Conservation (phyloP, 768 basidiomycete species). For the Heimioporus sp. region DNA sequence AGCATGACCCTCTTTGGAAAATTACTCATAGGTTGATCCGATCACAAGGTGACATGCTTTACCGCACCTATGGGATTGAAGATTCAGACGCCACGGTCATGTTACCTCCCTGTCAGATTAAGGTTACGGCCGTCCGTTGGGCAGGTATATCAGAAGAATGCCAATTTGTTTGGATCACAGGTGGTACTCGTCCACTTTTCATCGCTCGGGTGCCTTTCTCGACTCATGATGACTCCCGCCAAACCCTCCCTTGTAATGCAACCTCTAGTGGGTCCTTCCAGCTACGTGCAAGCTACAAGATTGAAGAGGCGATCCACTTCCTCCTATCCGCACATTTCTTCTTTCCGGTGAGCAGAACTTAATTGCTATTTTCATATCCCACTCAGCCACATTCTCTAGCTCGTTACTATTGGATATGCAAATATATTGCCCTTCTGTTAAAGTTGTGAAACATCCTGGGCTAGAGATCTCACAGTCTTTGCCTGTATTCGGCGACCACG, state of each 20-base stretch:
- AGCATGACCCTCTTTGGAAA: not conserved
- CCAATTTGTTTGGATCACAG: not conserved
- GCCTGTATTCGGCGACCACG: constrained; percentile 61
- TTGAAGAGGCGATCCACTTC: constrained; percentile 12
- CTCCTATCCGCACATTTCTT: constrained; percentile 45
- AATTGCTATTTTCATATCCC: not conserved
- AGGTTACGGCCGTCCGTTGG: constrained; percentile 15
- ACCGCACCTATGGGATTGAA: constrained; percentile 1
- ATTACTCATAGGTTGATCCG: not conserved
- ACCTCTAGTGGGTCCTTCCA: constrained; percentile 25
- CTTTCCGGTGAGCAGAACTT: constrained; percentile 42
- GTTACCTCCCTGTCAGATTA: constrained; percentile 17
- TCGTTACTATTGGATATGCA: constrained; percentile 58
- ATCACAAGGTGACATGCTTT: constrained; percentile 16
- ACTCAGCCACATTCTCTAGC: constrained; percentile 29
- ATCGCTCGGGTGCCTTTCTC: not conserved
- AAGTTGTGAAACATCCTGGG: constrained; percentile 35
- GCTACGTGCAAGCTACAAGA: constrained; percentile 32
- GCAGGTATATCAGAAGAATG: constrained; percentile 11
- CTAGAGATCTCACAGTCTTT: constrained; percentile 23
- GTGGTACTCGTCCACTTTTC: not conserved
- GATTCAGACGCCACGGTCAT: constrained; percentile 7
- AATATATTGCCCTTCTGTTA: constrained; percentile 61
- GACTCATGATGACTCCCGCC: constrained; percentile 16
- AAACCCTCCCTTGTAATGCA: constrained; percentile 20